Evolutionary conservation across 768 basidiomycete genomes (phyloP).

Genomic region (Rhizopogon roseolus): DNA sequence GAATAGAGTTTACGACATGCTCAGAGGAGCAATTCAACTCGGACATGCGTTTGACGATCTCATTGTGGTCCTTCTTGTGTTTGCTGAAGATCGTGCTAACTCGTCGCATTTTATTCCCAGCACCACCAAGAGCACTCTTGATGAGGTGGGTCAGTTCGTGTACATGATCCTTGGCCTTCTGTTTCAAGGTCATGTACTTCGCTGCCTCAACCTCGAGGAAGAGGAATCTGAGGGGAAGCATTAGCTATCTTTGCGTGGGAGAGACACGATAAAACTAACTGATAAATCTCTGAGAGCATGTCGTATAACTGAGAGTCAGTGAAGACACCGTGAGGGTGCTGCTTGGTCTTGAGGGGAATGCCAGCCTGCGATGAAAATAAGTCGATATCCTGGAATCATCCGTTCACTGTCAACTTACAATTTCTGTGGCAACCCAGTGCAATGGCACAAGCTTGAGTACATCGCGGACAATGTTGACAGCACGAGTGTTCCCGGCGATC

Average conservation of each 20-base stretch:
- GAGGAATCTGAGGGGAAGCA: slow-evolving; percentile 46
- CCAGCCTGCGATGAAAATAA: slow-evolving; percentile 48
- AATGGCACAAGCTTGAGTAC: slow-evolving; percentile 64
- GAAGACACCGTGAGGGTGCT: slow-evolving; percentile 50
- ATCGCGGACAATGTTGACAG: slow-evolving; percentile 64
- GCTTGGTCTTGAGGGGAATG: slow-evolving; percentile 59
- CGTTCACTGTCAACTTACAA: slow-evolving; percentile 41
- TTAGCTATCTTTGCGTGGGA: background rate
- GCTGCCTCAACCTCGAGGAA: slow-evolving; percentile 69
- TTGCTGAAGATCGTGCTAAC: slow-evolving; percentile 42
- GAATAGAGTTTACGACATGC: slow-evolving; percentile 59
- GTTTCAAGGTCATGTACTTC: slow-evolving; percentile 50
- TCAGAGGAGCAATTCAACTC: slow-evolving; percentile 54
- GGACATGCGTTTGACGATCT: slow-evolving; percentile 52
- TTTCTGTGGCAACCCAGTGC: slow-evolving; percentile 62
- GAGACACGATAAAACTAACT: slow-evolving; percentile 30
- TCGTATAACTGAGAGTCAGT: slow-evolving; percentile 58
- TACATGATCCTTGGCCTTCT: slow-evolving; percentile 48
- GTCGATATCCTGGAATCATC: background rate
- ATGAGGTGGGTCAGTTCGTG: slow-evolving; percentile 53
- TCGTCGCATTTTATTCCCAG: slow-evolving; percentile 38
- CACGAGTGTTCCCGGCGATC: slow-evolving; percentile 47
- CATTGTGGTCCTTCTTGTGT: slow-evolving; percentile 38
- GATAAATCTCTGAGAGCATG: slow-evolving; percentile 67
- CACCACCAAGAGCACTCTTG: slow-evolving; percentile 41